A percentile compares a stretch with the other conserved stretches of the same genome.
Conservation (phyloP, 306 rosid genomes). For the Abrus pulchellus region DNA sequence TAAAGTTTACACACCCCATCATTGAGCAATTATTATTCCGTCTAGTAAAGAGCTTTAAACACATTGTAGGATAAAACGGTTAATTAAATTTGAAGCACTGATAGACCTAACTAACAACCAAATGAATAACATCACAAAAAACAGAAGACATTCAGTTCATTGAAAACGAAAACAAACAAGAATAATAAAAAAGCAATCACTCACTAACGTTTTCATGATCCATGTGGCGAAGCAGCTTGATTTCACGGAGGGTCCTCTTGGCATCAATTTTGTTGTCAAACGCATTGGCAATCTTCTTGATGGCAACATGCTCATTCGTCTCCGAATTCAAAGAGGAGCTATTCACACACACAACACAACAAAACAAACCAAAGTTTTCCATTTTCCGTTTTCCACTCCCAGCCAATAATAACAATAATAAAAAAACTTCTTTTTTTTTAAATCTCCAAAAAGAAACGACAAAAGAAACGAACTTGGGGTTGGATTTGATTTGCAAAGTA, state of each 20-base stretch:
- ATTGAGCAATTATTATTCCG: slow-evolving; percentile 19
- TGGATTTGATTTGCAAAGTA: slow-evolving; percentile 19
- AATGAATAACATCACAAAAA: background rate
- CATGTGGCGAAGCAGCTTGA: slow-evolving; percentile 98
- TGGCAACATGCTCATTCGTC: slow-evolving; percentile 88
- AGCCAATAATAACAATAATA: background rate
- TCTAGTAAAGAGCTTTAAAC: slow-evolving; percentile 16
- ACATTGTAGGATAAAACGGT: slow-evolving; percentile 10
- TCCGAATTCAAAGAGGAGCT: slow-evolving; percentile 92
- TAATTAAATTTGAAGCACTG: background rate
- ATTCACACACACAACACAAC: slow-evolving; percentile 22
- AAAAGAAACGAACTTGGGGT: slow-evolving; percentile 36
- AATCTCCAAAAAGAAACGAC: background rate
- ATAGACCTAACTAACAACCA: background rate
- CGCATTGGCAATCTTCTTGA: slow-evolving; percentile 96
- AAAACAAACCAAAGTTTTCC: slow-evolving; percentile 18
- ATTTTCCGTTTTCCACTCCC: slow-evolving; percentile 27
- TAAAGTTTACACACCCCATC: slow-evolving; percentile 2
- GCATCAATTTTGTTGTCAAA: slow-evolving; percentile 96
- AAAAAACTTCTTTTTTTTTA: background rate
- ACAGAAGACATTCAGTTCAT: slow-evolving; percentile 5
- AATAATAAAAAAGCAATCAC: slow-evolving; percentile 17
- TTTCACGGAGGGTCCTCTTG: slow-evolving; percentile 96
- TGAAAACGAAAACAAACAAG: background rate
- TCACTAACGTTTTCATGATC: slow-evolving; percentile 95